phyloP scores from a whole-genome alignment of 352 stramenopile species.

The Globisporangium nunn region DNA sequence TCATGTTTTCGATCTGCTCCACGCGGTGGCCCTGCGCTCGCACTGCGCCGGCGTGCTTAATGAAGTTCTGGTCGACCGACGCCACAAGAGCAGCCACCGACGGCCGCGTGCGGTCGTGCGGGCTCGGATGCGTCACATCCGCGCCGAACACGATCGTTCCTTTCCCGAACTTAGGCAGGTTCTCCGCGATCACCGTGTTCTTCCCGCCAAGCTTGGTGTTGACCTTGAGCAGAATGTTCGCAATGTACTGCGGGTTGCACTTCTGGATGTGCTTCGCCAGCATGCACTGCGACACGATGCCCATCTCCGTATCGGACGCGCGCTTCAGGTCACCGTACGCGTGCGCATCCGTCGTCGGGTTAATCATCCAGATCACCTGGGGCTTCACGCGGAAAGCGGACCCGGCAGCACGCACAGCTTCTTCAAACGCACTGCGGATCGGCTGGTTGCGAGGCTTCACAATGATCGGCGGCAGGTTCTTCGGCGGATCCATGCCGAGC shows the following conservation, averaged over 20 bases:
- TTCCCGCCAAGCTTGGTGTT: constrained; percentile 71
- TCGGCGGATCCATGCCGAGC: constrained; percentile 45
- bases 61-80: constrained; percentile 69
- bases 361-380: constrained; percentile 62
- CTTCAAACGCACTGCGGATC: constrained; percentile 31
- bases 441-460: constrained; percentile 25
- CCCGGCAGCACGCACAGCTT: constrained; percentile 26
- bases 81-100: constrained; percentile 79
- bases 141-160: constrained; percentile 79
- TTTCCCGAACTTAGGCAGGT: constrained; percentile 33
- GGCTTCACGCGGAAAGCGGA: constrained; percentile 20
- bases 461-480: constrained; percentile 32
- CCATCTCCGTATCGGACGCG: constrained; percentile 62
- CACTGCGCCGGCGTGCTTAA: constrained; percentile 56
- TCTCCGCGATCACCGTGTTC: constrained; percentile 44
- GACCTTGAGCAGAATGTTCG: constrained; percentile 75
- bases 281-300: constrained; percentile 77
- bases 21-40: constrained; percentile 71
- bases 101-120: constrained; percentile 61
- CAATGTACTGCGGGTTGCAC: constrained; percentile 56
- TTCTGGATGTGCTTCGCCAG: constrained; percentile 53
- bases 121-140: constrained; percentile 76
- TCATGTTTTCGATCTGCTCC: constrained; percentile 65
- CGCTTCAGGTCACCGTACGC: constrained; percentile 69
- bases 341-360: constrained; percentile 28